phyloP scores from a whole-genome alignment of 768 basidiomycete species.

The Strobilomyces dryophilus region DNA sequence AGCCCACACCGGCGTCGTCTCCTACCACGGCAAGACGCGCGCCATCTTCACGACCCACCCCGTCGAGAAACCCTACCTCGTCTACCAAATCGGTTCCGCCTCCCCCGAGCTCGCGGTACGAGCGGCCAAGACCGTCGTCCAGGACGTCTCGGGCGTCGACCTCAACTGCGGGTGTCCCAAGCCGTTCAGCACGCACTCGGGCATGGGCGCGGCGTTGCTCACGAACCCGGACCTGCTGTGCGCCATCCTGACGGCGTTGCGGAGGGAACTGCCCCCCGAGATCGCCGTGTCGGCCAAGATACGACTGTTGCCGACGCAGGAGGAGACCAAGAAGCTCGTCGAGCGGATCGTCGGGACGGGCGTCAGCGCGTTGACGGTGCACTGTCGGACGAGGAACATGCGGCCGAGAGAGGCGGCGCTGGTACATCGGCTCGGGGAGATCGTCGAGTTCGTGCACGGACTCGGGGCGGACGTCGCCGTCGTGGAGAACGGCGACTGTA shows the following conservation, averaged over 20 bases:
- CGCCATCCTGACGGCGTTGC: constrained; percentile 77
- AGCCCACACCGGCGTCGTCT: constrained; percentile 85
- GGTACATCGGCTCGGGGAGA: constrained; percentile 73
- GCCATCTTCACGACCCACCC: constrained; percentile 93
- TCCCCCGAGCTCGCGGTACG: constrained; percentile 88
- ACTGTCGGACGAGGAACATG: constrained; percentile 94
- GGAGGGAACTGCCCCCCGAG: constrained; percentile 65
- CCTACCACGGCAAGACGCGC: constrained; percentile 78
- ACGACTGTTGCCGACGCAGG: constrained; percentile 77
- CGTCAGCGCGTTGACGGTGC: constrained; percentile 85
- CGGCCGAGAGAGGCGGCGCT: constrained; percentile 75
- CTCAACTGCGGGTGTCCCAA: constrained; percentile 98
- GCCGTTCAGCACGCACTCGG: constrained; percentile 88
- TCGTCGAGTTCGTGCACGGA: constrained; percentile 78
- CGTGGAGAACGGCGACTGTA: constrained; percentile 91
- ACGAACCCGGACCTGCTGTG: constrained; percentile 90
- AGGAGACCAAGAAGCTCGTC: constrained; percentile 88
- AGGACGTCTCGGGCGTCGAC: constrained; percentile 92
- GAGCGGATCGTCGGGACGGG: constrained; percentile 85
- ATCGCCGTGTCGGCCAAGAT: constrained; percentile 95
- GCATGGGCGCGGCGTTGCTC: constrained; percentile 96
- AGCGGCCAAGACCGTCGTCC: constrained; percentile 80
- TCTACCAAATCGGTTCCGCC: constrained; percentile 93
- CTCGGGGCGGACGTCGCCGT: constrained; percentile 81
- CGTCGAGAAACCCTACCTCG: constrained; percentile 88